These are phyloP conservation scores for Vigna mungo DNA, from an alignment of 306 rosid species.

Conservation along the genomic window DNA sequence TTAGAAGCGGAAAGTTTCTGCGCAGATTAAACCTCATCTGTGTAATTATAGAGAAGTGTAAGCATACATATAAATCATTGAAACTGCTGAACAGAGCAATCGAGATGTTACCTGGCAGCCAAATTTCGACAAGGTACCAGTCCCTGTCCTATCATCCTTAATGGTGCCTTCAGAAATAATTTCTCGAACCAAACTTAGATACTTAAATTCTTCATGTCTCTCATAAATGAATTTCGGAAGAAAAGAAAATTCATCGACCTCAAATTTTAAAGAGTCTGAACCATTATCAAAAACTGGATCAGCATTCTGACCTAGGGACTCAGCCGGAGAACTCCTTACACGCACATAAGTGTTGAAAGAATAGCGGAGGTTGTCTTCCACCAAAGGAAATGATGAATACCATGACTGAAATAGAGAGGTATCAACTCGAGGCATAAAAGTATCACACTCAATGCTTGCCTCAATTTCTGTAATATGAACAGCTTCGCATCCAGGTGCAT, in stretches of 20 bases:
- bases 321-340: slow-evolving; percentile 66
- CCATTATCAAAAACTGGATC: slow-evolving; percentile 48
- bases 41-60: slow-evolving; percentile 37
- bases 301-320: slow-evolving; percentile 54
- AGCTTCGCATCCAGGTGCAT: slow-evolving; percentile 92
- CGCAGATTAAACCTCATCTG: slow-evolving; percentile 96
- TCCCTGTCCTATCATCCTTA: slow-evolving; percentile 96
- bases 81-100: slow-evolving; percentile 36
- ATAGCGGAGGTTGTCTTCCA: slow-evolving; percentile 72
- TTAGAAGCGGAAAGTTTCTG: slow-evolving; percentile 84
- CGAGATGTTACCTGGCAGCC: slow-evolving; percentile 82
- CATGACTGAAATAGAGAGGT: slow-evolving; percentile 81
- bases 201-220: slow-evolving; percentile 82
- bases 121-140: slow-evolving; percentile 92
- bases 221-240: slow-evolving; percentile 87
- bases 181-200: slow-evolving; percentile 83
- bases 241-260: slow-evolving; percentile 76
- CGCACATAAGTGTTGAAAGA: slow-evolving; percentile 85
- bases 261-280: slow-evolving; percentile 58
- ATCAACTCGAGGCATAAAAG: slow-evolving; percentile 79
- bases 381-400: slow-evolving; percentile 87
- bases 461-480: slow-evolving; percentile 86
- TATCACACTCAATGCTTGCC: slow-evolving; percentile 79
- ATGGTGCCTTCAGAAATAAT: slow-evolving; percentile 76
- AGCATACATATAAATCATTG: slow-evolving; percentile 43